phyloP scores from a whole-genome alignment of 192 early-diverging fungal genomes.

The Backusella morwellensis region DNA sequence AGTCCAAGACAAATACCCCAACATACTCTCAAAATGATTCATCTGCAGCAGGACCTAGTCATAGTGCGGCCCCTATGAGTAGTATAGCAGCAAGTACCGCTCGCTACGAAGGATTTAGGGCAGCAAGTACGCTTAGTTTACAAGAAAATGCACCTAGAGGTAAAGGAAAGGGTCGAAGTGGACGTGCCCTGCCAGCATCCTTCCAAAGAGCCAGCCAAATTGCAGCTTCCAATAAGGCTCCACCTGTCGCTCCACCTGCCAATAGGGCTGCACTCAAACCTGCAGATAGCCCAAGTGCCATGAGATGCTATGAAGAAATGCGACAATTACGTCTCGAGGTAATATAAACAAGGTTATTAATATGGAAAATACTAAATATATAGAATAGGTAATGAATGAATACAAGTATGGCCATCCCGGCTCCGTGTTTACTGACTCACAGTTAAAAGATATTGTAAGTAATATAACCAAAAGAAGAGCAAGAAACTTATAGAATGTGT shows the following conservation, averaged over 20 bases:
- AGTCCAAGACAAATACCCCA: too few relatives aligned
- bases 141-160: not conserved
- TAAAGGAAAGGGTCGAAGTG: not conserved
- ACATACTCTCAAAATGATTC: too few relatives aligned
- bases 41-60: not conserved
- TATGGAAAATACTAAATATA: too few relatives aligned
- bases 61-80: not conserved
- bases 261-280: not conserved
- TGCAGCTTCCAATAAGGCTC: too few relatives aligned
- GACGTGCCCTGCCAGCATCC: not conserved
- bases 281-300: not conserved
- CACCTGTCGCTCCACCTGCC: too few relatives aligned
- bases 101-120: not conserved
- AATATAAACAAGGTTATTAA: not conserved
- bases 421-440: conserved; percentile 19
- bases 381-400: not conserved
- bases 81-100: not conserved
- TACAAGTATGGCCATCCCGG: not conserved
- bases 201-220: too few relatives aligned
- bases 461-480: not conserved
- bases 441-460: conserved; percentile 18
- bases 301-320: not conserved
- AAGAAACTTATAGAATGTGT: not conserved
- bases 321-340: not conserved
- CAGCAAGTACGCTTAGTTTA: not conserved